phyloP scores from a whole-genome alignment of 2,329 filamentous ascomycete species.

The Microsporum canis region DNA sequence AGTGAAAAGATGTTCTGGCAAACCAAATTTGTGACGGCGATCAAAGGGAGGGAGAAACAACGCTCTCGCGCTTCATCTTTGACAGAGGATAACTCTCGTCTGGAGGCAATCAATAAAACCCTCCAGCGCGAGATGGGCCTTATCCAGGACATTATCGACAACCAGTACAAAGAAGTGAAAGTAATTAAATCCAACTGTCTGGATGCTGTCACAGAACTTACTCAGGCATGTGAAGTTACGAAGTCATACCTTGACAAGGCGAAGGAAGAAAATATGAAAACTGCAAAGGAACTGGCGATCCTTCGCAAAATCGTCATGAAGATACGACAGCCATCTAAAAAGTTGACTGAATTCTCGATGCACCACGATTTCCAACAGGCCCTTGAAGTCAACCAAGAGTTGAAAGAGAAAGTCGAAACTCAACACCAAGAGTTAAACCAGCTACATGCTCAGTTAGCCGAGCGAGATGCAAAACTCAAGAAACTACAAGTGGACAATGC shows the following conservation, averaged over 20 bases:
- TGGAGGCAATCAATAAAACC: not conserved
- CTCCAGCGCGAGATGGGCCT: not conserved
- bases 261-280: slow-evolving; percentile 1
- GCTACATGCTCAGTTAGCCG: not conserved
- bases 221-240: not conserved
- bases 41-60: not conserved
- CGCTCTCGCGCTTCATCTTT: not conserved
- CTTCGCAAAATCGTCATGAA: slow-evolving; percentile 3
- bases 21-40: slow-evolving; percentile 6
- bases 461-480: not conserved
- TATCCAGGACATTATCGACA: slow-evolving; percentile 3
- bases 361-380: slow-evolving; percentile 1
- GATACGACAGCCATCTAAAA: not conserved
- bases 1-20: slow-evolving; percentile 2
- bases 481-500: not conserved
- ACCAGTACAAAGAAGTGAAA: not conserved
- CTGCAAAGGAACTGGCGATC: slow-evolving; percentile 1
- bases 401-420: not conserved
- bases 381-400: not conserved
- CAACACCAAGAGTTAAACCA: not conserved
- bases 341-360: not conserved
- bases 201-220: not conserved
- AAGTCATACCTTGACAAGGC: not conserved
- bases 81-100: not conserved
- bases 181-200: not conserved